Conservation (phyloP, 371 early-diverging fungal species). For the Mucor saturninus region DNA sequence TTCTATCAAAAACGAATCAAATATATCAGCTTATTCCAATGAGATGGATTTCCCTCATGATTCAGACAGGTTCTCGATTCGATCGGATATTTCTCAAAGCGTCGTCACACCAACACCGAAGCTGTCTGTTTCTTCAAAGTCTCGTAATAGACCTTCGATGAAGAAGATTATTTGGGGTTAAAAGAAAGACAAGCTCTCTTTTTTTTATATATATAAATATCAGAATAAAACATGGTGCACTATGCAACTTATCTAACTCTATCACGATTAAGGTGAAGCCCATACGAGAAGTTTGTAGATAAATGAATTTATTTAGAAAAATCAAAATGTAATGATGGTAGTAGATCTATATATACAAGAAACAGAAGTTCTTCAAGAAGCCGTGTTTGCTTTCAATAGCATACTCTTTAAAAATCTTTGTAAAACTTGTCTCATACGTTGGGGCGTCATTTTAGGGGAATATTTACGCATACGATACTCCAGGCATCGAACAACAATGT, state of each 20-base stretch:
- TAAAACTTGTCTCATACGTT: conserved; percentile 48
- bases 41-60: conserved; percentile 31
- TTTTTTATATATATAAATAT: neutral
- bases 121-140: conserved; percentile 1
- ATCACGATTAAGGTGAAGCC: too few relatives aligned
- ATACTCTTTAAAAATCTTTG: conserved; percentile 51
- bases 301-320: neutral
- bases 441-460: conserved; percentile 48
- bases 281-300: too few relatives aligned
- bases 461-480: conserved; percentile 45
- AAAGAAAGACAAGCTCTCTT: neutral
- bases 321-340: neutral
- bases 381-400: conserved; percentile 32
- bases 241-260: too few relatives aligned
- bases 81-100: conserved; percentile 12
- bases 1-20: neutral
- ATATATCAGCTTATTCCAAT: neutral
- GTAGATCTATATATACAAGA: neutral
- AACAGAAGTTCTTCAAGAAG: neutral
- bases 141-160: conserved; percentile 5
- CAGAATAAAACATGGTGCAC: neutral
- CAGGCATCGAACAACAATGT: conserved; percentile 41
- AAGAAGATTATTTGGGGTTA: conserved; percentile 17
- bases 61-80: conserved; percentile 31
- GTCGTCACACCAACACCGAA: neutral